Percentiles rank a stretch among this genome's conserved stretches.
Evolutionary conservation across 2,329 filamentous ascomycete genomes (phyloP).

Genomic region (Drechslerella stenobrocha): DNA sequence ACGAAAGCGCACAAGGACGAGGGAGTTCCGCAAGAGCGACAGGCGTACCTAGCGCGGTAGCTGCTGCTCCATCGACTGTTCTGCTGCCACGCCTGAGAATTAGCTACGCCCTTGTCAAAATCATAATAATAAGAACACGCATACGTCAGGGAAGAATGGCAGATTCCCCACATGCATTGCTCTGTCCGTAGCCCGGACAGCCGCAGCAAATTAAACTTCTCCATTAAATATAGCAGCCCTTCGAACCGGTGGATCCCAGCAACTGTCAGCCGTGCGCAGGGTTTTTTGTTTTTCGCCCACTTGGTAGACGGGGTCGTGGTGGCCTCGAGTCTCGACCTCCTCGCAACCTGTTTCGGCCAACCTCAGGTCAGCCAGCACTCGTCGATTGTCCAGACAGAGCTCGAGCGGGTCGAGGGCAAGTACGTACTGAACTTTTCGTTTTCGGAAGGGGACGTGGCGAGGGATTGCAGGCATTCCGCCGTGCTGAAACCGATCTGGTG

Average conservation of each 20-base stretch:
- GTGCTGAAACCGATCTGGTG: constrained; percentile 42
- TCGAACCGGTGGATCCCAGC: constrained; percentile 17
- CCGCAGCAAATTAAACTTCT: constrained; percentile 45
- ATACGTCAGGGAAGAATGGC: too few species aligned
- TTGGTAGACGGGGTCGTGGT: background rate
- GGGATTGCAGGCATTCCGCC: background rate
- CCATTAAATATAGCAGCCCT: constrained; percentile 45
- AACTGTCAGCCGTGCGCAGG: constrained; percentile 31
- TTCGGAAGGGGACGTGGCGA: background rate
- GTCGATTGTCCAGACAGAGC: background rate
- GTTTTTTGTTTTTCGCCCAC: background rate
- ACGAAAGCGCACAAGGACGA: too few species aligned
- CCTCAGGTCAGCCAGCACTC: background rate
- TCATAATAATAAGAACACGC: too few species aligned
- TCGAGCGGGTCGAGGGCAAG: too few species aligned
- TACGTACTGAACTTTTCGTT: background rate
- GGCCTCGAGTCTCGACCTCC: background rate
- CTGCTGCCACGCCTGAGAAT: too few species aligned
- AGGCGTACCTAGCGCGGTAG: too few species aligned
- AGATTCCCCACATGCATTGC: constrained; percentile 39
- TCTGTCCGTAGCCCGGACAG: constrained; percentile 26
- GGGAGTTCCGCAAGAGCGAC: constrained; percentile 1
- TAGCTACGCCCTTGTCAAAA: too few species aligned
- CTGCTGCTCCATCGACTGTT: too few species aligned
- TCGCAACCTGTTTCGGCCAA: constrained; percentile 9